Evolutionary conservation across 2,329 filamentous ascomycete species (phyloP), one percentile per base, ranked within the genome.

Genomic region (Pseudogymnoascus sp.): DNA sequence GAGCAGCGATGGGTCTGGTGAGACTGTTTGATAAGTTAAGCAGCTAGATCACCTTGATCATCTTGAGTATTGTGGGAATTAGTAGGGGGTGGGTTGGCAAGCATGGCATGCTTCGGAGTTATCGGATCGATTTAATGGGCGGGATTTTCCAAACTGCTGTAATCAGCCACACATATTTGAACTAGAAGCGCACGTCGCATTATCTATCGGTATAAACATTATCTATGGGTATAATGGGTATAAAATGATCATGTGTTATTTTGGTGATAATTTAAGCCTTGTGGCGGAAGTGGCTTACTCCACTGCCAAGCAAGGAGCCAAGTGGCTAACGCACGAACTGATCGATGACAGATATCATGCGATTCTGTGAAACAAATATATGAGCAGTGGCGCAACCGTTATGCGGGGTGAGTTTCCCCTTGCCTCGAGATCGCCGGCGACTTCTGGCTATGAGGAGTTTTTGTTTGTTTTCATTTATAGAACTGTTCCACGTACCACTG

Each of bases 1-100:
- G 64, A 1, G 71, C 72, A 23, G 75, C 75, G 0, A 77, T 76
- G 75, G 74, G 74, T 11, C 66, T 77, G 35, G 75, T 77, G 14
- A 68, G 68, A 31, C 60, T 69, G 1, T 71, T 75, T 60, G 70
- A 67, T 61, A 55, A 55, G 9, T 55, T 55, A 28, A 55, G 49
- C 49, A 55, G 49, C 28, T 55, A 55, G 28, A 18, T 33, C 11
- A 16, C 18, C 8, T 16, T 28, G 5, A 28, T 33, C 11, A 16
- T 33, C 8, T 16, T 28, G 5, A 28, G 12, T 52, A 52, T 31
- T 31, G 12, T 33, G 9, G 49, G n/a, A 55, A 33, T 55, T n/a
- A n/a, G 28, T 18, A n/a, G 49, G 49, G 2, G 49, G 49, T 8
- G 31, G 49, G 49, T 14, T 6, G n/a, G n/a, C 9, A 55, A 33